Base-by-base conservation (phyloP, 441 rosid species). In the Pelargonium citronellum region DNA sequence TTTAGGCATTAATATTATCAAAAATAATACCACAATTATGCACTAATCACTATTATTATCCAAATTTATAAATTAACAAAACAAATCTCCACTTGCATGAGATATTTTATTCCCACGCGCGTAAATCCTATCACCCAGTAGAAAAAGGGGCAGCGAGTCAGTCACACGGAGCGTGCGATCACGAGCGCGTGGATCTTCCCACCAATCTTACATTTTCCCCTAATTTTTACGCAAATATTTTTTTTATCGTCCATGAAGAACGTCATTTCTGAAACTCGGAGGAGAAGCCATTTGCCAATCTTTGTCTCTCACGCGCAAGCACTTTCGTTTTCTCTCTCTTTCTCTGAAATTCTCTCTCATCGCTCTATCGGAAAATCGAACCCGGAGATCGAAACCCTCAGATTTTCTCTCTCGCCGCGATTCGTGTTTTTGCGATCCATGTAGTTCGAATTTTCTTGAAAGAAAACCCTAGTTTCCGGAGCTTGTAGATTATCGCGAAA, bases 381-480 rank as follows among this genome's bases (percentile, higher is more conserved):
- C 60, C 66, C 44, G 67, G 68, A 72, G 84, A 78, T 83, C 81
- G 67, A 62, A 82, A 68, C 79, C 82, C 81, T 76, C 61, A 75
- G 43, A 43, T 46, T 51, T 68, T 64, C 67, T 12, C 2, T 57
- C 7, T 16, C 37, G 17, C 11, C 37, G 17, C n/a, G 41, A 15
- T 12, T 65, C 39, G 22, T 19, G 16, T 37, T 20, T 57, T 58
- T 60, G 24, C 68, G 83, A 74, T 82, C 75, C 77, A 51, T 75
- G 66, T 74, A 70, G 73, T 64, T 60, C 64, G 65, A 61, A 11
- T 4, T 53, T 53, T 1, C 49, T 69, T 57, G 70, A 46, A n/a
- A 64, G 75, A 72, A 75, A 84, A 82, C 79, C 84, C 82, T 81
- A 77, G 78, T 67, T 79, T 61, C 57, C 68, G 68, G 68, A 74